Percentiles rank a stretch among this genome's conserved stretches.
phyloP scores from a whole-genome alignment of 768 basidiomycete species.

The Kwoniella sp. region DNA sequence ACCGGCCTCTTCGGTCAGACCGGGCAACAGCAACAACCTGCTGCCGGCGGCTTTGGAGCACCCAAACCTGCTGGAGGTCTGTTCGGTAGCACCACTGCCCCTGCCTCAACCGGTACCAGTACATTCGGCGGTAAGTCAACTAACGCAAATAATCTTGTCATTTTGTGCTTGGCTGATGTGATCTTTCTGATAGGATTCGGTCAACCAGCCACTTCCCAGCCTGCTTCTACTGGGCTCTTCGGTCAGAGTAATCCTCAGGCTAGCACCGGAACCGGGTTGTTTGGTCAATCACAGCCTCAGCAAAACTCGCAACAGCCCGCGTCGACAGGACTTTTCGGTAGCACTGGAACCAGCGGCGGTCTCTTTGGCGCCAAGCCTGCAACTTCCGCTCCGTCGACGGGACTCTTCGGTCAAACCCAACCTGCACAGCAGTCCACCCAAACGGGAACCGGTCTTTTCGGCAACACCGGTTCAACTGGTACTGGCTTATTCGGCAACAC shows the following conservation, averaged over 20 bases:
- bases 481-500: slow-evolving; percentile 48
- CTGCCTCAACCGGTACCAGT: slow-evolving; percentile 17
- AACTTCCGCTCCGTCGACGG: slow-evolving; percentile 37
- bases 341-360: slow-evolving; percentile 33
- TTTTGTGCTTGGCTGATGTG: slow-evolving; percentile 1
- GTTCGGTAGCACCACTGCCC: slow-evolving; percentile 33
- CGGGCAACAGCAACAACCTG: slow-evolving; percentile 31
- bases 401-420: slow-evolving; percentile 55
- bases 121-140: slow-evolving; percentile 33
- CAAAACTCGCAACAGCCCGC: slow-evolving; percentile 29
- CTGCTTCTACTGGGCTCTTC: slow-evolving; percentile 36
- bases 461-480: slow-evolving; percentile 29
- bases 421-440: slow-evolving; percentile 26
- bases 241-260: slow-evolving; percentile 18
- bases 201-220: slow-evolving; percentile 29
- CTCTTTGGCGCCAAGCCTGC: slow-evolving; percentile 32
- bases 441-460: slow-evolving; percentile 17
- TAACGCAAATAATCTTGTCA: no score
- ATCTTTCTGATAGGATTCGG: slow-evolving; percentile 29
- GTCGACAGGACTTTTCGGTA: slow-evolving; percentile 31
- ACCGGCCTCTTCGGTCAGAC: slow-evolving; percentile 52
- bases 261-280: slow-evolving; percentile 27
- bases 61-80: slow-evolving; percentile 32
- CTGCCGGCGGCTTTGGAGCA: slow-evolving; percentile 43
- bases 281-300: slow-evolving; percentile 34